Conservation (phyloP, 805 yeast genomes). For the Saccharomycopsis selenospora region DNA sequence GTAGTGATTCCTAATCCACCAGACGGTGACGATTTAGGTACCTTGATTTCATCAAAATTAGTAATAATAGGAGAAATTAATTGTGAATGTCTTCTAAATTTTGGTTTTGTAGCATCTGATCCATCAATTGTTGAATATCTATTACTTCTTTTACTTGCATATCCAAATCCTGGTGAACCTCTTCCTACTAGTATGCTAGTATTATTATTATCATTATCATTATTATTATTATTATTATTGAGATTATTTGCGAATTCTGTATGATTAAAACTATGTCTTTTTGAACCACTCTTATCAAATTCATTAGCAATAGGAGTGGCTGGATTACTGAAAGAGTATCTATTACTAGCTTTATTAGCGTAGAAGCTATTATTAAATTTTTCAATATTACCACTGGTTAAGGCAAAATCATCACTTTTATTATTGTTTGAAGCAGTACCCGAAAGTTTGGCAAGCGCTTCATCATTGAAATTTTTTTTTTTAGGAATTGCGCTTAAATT, state of each 20-base stretch:
- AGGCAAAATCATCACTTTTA: neutral
- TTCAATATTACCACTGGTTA: conserved; percentile 6
- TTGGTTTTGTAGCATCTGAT: conserved; percentile 11
- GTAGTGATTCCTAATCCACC: neutral
- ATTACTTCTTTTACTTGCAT: conserved; percentile 3
- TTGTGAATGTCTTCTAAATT: neutral
- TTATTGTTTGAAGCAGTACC: conserved; percentile 10
- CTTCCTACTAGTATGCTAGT: neutral
- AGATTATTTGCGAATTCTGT: conserved; percentile 2
- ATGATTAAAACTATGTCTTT: neutral
- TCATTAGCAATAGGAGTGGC: neutral
- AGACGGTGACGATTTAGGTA: neutral
- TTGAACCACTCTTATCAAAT: neutral
- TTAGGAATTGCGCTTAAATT: neutral
- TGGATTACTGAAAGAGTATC: neutral
- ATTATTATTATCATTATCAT: neutral
- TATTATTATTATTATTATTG: neutral
- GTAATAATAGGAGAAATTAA: neutral
- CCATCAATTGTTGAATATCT: conserved; percentile 17
- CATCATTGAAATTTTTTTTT: conserved; percentile 16
- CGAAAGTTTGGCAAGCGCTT: conserved; percentile 15
- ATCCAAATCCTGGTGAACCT: neutral
- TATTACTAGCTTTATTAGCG: neutral
- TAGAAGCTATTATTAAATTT: conserved; percentile 1
- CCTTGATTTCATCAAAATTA: neutral